Evolutionary conservation across 805 yeast genomes (phyloP).

Genomic region (Tetrapisispora phaffii): DNA sequence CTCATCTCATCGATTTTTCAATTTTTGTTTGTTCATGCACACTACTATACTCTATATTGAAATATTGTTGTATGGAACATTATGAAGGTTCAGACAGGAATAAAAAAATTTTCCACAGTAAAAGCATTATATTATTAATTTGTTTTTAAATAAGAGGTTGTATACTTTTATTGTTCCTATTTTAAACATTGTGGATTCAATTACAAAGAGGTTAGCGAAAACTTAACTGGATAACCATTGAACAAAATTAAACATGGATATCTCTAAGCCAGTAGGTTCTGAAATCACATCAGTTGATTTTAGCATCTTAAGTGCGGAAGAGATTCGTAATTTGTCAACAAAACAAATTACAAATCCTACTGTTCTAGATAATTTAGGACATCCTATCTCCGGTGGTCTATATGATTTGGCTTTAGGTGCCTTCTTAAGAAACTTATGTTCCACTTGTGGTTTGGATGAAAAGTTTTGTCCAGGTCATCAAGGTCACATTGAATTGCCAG

Average conservation of each 20-base stretch:
- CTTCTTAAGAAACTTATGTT: constrained; percentile 75
- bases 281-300: constrained; percentile 89
- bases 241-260: constrained; percentile 55
- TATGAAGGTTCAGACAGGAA: too few species aligned
- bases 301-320: constrained; percentile 70
- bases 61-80: too few species aligned
- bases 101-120: too few species aligned
- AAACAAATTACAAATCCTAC: constrained; percentile 93
- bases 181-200: too few species aligned
- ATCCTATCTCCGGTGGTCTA: constrained; percentile 87
- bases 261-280: constrained; percentile 92
- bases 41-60: too few species aligned
- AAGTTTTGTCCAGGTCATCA: constrained; percentile 95
- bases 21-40: background rate
- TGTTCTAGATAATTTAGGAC: constrained; percentile 93
- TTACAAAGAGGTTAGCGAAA: too few species aligned
- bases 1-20: constrained; percentile 4
- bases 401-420: constrained; percentile 96
- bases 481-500: constrained; percentile 95
- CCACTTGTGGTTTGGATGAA: constrained; percentile 94
- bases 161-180: too few species aligned
- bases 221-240: background rate
- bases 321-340: constrained; percentile 78
- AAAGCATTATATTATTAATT: too few species aligned
- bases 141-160: too few species aligned